Evolutionary conservation across 1,284 basidiomycete species (phyloP), one percentile per base, ranked within the genome.

Genomic region (Sanghuangporus sanghuang): DNA sequence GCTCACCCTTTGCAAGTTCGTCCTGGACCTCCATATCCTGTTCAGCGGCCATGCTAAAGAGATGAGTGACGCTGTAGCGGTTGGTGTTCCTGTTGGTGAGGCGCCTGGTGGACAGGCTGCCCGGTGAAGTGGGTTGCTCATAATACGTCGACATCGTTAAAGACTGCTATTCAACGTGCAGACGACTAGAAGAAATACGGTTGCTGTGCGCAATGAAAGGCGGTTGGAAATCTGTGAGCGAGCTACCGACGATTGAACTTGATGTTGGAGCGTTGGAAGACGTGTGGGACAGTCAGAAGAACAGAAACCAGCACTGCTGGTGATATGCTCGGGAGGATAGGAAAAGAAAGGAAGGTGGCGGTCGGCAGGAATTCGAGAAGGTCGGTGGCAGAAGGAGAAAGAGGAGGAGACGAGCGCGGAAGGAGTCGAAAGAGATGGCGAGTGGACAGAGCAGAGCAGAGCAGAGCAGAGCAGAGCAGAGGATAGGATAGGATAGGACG

Each of bases 1-100:
- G 79, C 88, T 69, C 72, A 93, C 94, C 93, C 83, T 94, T 82
- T 8, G 96, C 95, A 64, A 99, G 81, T 75, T 99, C 96, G 76
- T 99, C 96, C 76, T 98, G 96, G 50, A 98, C 93, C 74, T 99
- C 97, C 35, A 97, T 92, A 73, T 99, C 96, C 81, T 98, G 95
- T 77, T 99, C 96, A 35, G 96, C 96, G 11, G 96, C 96, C 88
- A 99, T 95, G 71, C 92, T 95, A 76, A 98, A 98, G 70, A 98
- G 84, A 23, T 94, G 94, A 62, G 94, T 98, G 65, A 98, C 95
- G 73, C 90, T 93, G 79, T 97, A 98, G 63, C 96, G 89, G 78
- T 98, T 98, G 66, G 93, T 96, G 76, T 95, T 97, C 74, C 95
- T 81, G 80, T 93, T 93, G 40, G 91, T 92, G 71, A 90, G 81